Evolutionary conservation across 2,329 filamentous ascomycete species (phyloP).

Genomic region (Sphaerulina vaccinii): DNA sequence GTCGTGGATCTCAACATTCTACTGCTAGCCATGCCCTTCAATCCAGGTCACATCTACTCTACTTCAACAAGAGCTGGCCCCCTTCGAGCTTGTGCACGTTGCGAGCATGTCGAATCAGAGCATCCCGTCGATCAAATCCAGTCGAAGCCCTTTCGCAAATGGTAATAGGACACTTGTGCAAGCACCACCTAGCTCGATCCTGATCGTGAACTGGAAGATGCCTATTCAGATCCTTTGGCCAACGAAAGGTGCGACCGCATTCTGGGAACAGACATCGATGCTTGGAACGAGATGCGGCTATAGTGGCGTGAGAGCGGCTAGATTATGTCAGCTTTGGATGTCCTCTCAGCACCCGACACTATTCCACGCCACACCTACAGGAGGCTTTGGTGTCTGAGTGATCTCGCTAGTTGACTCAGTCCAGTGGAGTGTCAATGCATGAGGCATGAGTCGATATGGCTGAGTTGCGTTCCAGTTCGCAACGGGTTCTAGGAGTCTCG

Average conservation of each 20-base stretch:
- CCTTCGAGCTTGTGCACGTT: not conserved
- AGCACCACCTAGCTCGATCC: not conserved
- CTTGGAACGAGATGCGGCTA: too few relatives aligned
- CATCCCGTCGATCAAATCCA: not conserved
- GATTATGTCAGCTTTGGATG: not conserved
- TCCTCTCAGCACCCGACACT: too few relatives aligned
- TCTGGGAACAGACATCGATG: not conserved
- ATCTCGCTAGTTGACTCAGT: not conserved
- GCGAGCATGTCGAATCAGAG: not conserved
- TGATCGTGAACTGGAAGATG: not conserved
- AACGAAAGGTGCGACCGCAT: not conserved
- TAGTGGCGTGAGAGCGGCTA: not conserved
- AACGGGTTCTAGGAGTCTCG: not conserved
- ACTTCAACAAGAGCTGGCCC: not conserved
- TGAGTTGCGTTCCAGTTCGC: not conserved
- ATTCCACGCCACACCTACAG: too few relatives aligned
- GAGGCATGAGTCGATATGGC: not conserved
- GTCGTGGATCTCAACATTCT: too few relatives aligned
- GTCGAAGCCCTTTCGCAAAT: not conserved
- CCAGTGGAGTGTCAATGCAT: not conserved
- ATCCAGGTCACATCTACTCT: too few relatives aligned
- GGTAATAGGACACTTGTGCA: not conserved
- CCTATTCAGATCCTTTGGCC: not conserved
- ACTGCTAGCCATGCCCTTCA: too few relatives aligned
- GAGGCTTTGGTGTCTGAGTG: too few relatives aligned